A percentile compares a stretch with the other conserved stretches of the same genome.
These are phyloP conservation scores for Plasmodium gaboni DNA, from an alignment of 169 alveolate species.

Conservation along the genomic window DNA sequence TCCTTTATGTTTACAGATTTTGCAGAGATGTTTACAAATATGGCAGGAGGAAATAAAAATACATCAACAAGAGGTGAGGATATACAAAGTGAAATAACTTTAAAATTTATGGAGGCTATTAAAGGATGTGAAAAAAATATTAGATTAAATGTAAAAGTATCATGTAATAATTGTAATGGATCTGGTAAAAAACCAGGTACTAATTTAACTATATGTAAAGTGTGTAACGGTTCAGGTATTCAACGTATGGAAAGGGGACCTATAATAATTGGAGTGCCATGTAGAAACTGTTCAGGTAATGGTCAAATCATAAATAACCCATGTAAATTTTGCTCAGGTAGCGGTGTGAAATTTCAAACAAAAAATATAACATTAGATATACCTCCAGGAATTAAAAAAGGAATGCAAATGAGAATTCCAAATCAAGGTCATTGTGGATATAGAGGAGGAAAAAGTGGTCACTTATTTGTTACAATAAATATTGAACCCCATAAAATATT, in stretches of 20 bases:
- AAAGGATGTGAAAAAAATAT: constrained; percentile 88
- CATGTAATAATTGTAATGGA: constrained; percentile 89
- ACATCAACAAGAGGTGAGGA: constrained; percentile 87
- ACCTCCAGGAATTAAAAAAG: constrained; percentile 89
- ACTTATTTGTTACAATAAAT: constrained; percentile 88
- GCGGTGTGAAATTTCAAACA: constrained; percentile 88
- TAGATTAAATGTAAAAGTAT: constrained; percentile 83
- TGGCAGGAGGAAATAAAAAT: constrained; percentile 84
- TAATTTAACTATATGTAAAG: constrained; percentile 83
- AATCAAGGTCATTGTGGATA: constrained; percentile 90
- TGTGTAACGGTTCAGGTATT: constrained; percentile 90
- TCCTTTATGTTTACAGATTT: constrained; percentile 90
- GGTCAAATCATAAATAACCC: constrained; percentile 89
- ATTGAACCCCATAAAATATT: constrained; percentile 88
- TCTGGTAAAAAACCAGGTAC: constrained; percentile 87
- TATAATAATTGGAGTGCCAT: constrained; percentile 89
- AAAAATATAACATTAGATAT: constrained; percentile 85
- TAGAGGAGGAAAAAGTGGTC: constrained; percentile 91
- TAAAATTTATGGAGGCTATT: constrained; percentile 90
- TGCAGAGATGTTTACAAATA: constrained; percentile 88
- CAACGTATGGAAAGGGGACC: constrained; percentile 91
- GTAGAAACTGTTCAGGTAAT: constrained; percentile 89
- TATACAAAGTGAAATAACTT: constrained; percentile 86
- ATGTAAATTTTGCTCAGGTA: constrained; percentile 88
- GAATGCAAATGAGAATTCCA: constrained; percentile 90